Base-by-base conservation (phyloP, 306 rosid species). In the Clitoria ternatea region DNA sequence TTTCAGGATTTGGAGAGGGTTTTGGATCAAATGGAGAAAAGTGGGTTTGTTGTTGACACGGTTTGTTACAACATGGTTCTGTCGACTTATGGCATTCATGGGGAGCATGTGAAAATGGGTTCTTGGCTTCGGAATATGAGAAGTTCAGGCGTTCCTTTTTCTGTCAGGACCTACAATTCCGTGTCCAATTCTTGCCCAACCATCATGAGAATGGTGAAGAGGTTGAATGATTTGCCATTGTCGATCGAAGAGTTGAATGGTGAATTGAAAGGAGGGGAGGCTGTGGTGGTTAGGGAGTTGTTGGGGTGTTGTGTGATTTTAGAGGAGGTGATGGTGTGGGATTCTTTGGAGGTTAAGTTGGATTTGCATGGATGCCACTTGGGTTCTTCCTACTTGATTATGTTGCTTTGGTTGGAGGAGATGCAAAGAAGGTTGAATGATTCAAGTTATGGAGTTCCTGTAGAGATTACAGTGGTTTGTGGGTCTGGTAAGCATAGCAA, bases 401-500 rank as follows among this genome's bases (percentile, higher is more conserved):
- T 85, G 84, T 72, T 93, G 39, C 81, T 83, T 68, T 90, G 98
- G 96, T 57, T 93, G 65, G 82, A 85, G 76, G 92, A 85, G 81
- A 81, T 85, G 90, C 63, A 24, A 3, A 8, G 13, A 52, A 79
- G 85, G 65, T 80, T 88, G 59, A 66, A 53, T 11, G 54, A 44
- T 29, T 85, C 64, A 1, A 63, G 24, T 7, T 39, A 20, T 56
- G 75, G 33, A 24, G 35, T 81, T 61, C 90, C 92, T 0, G 69
- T 80, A 1, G 69, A 88, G 75, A 75, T 88, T 61, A 82, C 80
- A 0, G 61, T 93, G 44, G 85, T 87, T 61, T 93, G 89, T 24
- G 94, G 97, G 45, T 76, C 63, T 6, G 98, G 97, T 59, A 92
- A 83, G 81, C 97, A 92, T 74, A 92, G 91, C 84, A 88, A 3